Percentiles rank a stretch among this genome's conserved stretches.
Evolutionary conservation across 352 stramenopile genomes (phyloP).

Genomic region (Pythium phragmitis): DNA sequence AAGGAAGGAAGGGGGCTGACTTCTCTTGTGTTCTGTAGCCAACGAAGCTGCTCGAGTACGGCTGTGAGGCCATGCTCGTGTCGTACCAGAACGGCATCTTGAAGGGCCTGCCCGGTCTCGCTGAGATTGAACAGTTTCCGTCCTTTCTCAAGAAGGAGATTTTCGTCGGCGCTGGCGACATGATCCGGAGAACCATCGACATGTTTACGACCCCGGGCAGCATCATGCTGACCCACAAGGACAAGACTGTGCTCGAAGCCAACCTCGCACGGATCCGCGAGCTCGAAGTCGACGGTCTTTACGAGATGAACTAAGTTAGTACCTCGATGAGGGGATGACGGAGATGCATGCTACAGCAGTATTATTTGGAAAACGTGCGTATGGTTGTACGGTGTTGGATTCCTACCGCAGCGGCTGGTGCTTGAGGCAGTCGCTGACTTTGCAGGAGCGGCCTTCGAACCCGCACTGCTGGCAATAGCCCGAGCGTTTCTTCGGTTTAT

Average conservation of each 20-base stretch:
- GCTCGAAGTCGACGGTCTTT: slow-evolving; percentile 72
- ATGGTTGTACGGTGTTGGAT: not conserved
- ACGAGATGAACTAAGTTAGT: slow-evolving; percentile 51
- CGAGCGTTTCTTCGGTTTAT: slow-evolving; percentile 39
- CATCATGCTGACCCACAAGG: slow-evolving; percentile 92
- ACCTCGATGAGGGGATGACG: not conserved
- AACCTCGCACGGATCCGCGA: slow-evolving; percentile 92
- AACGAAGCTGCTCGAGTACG: slow-evolving; percentile 73
- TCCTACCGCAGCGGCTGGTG: slow-evolving; percentile 40
- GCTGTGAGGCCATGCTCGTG: slow-evolving; percentile 93
- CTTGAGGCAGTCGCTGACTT: slow-evolving; percentile 64
- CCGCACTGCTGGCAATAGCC: slow-evolving; percentile 60
- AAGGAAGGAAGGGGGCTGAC: not conserved
- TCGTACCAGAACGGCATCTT: slow-evolving; percentile 91
- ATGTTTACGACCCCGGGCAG: slow-evolving; percentile 95
- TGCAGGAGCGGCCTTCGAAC: slow-evolving; percentile 57
- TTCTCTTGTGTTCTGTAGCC: slow-evolving; percentile 37
- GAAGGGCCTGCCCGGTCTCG: slow-evolving; percentile 86
- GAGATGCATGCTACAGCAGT: no score
- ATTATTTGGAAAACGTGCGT: no score
- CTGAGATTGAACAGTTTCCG: slow-evolving; percentile 90
- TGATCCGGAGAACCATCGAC: slow-evolving; percentile 90
- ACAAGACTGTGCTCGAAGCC: slow-evolving; percentile 75
- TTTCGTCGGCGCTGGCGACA: slow-evolving; percentile 77
- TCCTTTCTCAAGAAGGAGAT: slow-evolving; percentile 93